These are phyloP conservation scores for Magnolia changhungtana DNA, from an alignment of 164 flowering plant genomes.

Conservation along the genomic window DNA sequence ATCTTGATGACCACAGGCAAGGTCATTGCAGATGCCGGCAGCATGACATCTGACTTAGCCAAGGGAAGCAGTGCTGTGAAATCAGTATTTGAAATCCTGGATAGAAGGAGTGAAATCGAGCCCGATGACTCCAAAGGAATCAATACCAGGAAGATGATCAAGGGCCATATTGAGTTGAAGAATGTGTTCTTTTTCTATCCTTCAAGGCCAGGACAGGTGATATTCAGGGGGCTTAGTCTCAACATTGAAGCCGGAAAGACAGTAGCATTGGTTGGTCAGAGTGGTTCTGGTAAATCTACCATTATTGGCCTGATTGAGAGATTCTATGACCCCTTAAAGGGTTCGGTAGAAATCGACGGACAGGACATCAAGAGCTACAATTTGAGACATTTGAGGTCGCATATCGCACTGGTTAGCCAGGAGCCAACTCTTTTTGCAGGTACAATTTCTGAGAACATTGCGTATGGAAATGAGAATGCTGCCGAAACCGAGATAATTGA, in stretches of 20 bases:
- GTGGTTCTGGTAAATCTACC: constrained; percentile 40
- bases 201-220: constrained; percentile 20
- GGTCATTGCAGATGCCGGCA: constrained; percentile 31
- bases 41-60: constrained; percentile 33
- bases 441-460: constrained; percentile 23
- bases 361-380: constrained; percentile 25
- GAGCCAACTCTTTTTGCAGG: constrained; percentile 35
- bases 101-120: constrained; percentile 20
- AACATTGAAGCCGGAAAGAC: constrained; percentile 22
- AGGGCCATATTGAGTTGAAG: constrained; percentile 25
- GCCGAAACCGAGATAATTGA: constrained; percentile 23
- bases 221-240: constrained; percentile 22
- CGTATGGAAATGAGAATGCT: constrained; percentile 21
- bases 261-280: constrained; percentile 31
- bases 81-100: constrained; percentile 24
- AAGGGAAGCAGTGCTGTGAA: constrained; percentile 22
- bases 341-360: constrained; percentile 26
- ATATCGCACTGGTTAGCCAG: constrained; percentile 34
- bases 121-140: constrained; percentile 23
- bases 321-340: constrained; percentile 34
- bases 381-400: constrained; percentile 20
- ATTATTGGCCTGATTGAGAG: constrained; percentile 29
- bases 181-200: constrained; percentile 29
- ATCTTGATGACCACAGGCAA: constrained; percentile 25
- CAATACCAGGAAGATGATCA: constrained; percentile 20